Conservation (phyloP, 2,329 filamentous ascomycete genomes). For the Penicillium sp. region DNA sequence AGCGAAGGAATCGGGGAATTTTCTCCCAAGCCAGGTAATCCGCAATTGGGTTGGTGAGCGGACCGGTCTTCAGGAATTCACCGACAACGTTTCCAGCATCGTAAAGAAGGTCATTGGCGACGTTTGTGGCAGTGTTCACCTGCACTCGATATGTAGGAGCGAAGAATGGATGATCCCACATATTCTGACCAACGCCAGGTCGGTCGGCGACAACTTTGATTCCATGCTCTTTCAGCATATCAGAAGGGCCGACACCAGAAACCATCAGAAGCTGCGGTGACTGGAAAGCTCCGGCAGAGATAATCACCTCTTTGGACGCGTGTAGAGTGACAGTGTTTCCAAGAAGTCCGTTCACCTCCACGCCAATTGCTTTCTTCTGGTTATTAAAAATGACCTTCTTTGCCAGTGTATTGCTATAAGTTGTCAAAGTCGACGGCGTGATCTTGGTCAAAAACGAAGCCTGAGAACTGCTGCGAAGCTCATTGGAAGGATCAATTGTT, state of each 20-base stretch:
- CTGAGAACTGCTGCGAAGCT: constrained; percentile 30
- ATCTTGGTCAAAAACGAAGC: constrained; percentile 34
- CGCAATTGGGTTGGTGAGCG: constrained; percentile 23
- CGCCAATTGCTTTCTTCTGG: constrained; percentile 42
- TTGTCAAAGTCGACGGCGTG: constrained; percentile 31
- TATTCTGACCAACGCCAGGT: constrained; percentile 37
- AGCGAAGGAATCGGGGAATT: constrained; percentile 23
- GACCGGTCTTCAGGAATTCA: constrained; percentile 17
- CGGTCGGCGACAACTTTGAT: constrained; percentile 29
- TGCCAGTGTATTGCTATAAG: constrained; percentile 44
- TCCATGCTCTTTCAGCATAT: constrained; percentile 21
- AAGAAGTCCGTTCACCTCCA: constrained; percentile 28
- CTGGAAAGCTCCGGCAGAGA: constrained; percentile 52
- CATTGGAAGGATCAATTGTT: constrained; percentile 23
- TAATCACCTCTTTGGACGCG: constrained; percentile 48
- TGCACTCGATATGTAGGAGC: constrained; percentile 27
- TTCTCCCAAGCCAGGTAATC: constrained; percentile 34
- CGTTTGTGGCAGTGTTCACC: constrained; percentile 22
- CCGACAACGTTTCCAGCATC: constrained; percentile 10
- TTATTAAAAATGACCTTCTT: constrained; percentile 43
- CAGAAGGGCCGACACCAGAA: constrained; percentile 46
- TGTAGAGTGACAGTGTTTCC: constrained; percentile 35
- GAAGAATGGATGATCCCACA: constrained; percentile 35
- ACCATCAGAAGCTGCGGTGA: constrained; percentile 52
- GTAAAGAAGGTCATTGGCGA: constrained; percentile 15